Conservation (phyloP, 306 rosid species). For the Rosa lucieae region DNA sequence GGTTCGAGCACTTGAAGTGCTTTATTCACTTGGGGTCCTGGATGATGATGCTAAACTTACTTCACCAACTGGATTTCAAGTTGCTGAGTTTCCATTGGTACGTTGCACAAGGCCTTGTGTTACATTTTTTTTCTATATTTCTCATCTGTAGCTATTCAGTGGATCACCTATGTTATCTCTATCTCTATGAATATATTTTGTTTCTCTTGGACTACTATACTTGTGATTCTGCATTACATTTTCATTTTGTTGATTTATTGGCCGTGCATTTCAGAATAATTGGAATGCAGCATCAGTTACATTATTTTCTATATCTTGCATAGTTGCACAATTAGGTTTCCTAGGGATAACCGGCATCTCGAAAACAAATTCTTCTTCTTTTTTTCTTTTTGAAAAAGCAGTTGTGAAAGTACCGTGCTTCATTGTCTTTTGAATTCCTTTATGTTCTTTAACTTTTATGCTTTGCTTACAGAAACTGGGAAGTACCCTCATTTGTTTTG, state of each 20-base stretch:
- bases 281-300: not conserved
- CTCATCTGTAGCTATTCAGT: not conserved
- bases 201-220: not conserved
- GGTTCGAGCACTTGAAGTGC: slow-evolving; percentile 91
- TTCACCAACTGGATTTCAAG: slow-evolving; percentile 93
- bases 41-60: slow-evolving; percentile 94
- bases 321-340: not conserved
- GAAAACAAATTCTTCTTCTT: not conserved
- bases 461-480: not conserved
- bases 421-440: not conserved
- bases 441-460: not conserved
- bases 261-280: not conserved
- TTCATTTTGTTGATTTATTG: slow-evolving; percentile 2
- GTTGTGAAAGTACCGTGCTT: not conserved
- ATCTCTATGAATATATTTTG: not conserved
- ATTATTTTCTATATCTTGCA: not conserved
- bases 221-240: not conserved
- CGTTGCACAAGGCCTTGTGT: slow-evolving; percentile 23
- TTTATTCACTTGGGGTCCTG: slow-evolving; percentile 84
- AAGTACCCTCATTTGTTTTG: slow-evolving; percentile 14
- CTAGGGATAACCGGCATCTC: not conserved
- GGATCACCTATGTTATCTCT: not conserved
- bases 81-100: slow-evolving; percentile 96
- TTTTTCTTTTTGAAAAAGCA: not conserved
- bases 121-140: not conserved